Evolutionary conservation across 2,329 filamentous ascomycete species (phyloP).

Genomic region (Tricladium varicosporioides): DNA sequence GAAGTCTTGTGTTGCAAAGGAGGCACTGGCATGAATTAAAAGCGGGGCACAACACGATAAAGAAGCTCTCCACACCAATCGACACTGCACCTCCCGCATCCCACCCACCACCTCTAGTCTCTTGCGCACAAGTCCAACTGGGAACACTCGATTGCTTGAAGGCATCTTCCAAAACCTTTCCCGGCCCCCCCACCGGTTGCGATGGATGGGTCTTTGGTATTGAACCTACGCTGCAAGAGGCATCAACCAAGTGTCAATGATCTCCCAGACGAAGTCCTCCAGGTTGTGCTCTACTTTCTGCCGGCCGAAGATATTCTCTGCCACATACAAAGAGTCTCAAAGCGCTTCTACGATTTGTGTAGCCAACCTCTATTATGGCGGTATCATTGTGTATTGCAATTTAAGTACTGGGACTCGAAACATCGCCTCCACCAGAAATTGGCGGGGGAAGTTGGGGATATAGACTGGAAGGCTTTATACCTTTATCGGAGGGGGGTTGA

Average conservation of each 20-base stretch:
- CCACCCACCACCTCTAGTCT: too few species aligned
- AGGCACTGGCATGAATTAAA: too few species aligned
- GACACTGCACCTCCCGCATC: too few species aligned
- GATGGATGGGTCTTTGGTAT: not conserved
- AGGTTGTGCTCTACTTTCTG: slow-evolving; percentile 68
- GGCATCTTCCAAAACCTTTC: too few species aligned
- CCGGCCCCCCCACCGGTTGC: too few species aligned
- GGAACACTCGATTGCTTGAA: too few species aligned
- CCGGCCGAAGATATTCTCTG: slow-evolving; percentile 53
- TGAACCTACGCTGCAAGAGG: not conserved
- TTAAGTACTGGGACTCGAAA: slow-evolving; percentile 70
- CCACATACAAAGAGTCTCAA: slow-evolving; percentile 54
- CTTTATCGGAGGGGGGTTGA: slow-evolving; percentile 54
- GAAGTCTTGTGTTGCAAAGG: too few species aligned
- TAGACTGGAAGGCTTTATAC: slow-evolving; percentile 75
- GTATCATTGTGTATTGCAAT: slow-evolving; percentile 65
- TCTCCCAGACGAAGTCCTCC: slow-evolving; percentile 78
- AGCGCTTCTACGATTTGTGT: slow-evolving; percentile 61
- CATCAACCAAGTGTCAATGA: slow-evolving; percentile 6
- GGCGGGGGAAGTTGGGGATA: slow-evolving; percentile 47
- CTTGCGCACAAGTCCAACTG: too few species aligned
- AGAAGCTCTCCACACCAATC: too few species aligned
- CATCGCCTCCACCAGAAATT: slow-evolving; percentile 62
- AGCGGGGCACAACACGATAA: too few species aligned
- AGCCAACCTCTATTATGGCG: slow-evolving; percentile 79